A percentile compares a stretch with the other conserved stretches of the same genome.
phyloP scores from a whole-genome alignment of 257 asterid species.

The Paraleonurus japonicus region DNA sequence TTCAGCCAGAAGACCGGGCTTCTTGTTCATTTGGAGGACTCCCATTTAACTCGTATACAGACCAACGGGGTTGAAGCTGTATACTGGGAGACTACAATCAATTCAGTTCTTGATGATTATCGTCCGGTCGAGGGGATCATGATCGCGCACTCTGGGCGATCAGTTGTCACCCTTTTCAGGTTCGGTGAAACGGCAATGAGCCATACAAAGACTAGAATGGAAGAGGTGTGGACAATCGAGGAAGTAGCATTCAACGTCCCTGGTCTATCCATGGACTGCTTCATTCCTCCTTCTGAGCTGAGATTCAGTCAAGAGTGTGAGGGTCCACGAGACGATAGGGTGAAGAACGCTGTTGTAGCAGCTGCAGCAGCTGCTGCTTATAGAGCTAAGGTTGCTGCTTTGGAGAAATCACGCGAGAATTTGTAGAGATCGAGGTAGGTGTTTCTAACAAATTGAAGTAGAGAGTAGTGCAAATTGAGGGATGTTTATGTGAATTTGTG shows the following conservation, averaged over 20 bases:
- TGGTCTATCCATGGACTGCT: slow-evolving; percentile 45
- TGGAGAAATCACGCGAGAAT: slow-evolving; percentile 33
- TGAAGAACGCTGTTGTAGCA: slow-evolving; percentile 29
- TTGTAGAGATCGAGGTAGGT: slow-evolving; percentile 15
- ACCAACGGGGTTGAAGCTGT: slow-evolving; percentile 46
- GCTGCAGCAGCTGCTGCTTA: slow-evolving; percentile 36
- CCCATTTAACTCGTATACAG: slow-evolving; percentile 54
- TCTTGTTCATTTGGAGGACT: slow-evolving; percentile 51
- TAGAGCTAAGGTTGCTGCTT: slow-evolving; percentile 36
- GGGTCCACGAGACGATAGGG: slow-evolving; percentile 36
- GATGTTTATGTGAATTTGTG: slow-evolving; percentile 45
- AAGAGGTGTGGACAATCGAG: slow-evolving; percentile 52
- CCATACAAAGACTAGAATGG: slow-evolving; percentile 57
- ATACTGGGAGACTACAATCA: slow-evolving; percentile 61
- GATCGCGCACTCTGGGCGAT: slow-evolving; percentile 59
- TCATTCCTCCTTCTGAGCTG: slow-evolving; percentile 52
- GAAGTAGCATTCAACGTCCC: slow-evolving; percentile 57
- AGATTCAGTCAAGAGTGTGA: slow-evolving; percentile 36
- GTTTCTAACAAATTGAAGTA: slow-evolving; percentile 23
- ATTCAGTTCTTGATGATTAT: slow-evolving; percentile 48
- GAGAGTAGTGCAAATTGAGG: slow-evolving; percentile 36
- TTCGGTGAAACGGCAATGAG: slow-evolving; percentile 59
- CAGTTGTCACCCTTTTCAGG: slow-evolving; percentile 53
- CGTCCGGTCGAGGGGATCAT: slow-evolving; percentile 51
- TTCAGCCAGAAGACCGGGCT: slow-evolving; percentile 62